A percentile compares a stretch with the other conserved stretches of the same genome.
These are phyloP conservation scores for Brachypodium distachyon DNA, from an alignment of 202 grass and related monocot species.

Conservation along the genomic window DNA sequence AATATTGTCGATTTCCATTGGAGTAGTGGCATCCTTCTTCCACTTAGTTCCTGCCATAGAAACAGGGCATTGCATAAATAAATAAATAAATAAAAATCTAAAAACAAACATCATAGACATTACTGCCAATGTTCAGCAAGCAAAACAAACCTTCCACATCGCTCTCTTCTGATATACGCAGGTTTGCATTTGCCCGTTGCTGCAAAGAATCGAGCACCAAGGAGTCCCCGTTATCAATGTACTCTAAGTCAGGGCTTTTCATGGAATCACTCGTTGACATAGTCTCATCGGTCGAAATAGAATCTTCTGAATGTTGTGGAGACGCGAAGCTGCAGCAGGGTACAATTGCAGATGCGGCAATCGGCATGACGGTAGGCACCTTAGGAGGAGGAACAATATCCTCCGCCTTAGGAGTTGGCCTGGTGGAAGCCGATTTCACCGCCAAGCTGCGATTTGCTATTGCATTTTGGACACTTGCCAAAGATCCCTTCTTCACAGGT, in stretches of 20 bases:
- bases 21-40: constrained; percentile 37
- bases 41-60: constrained; percentile 36
- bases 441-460: constrained; percentile 5
- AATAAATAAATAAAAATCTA: neutral
- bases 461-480: constrained; percentile 17
- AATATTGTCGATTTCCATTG: constrained; percentile 61
- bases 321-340: constrained; percentile 48
- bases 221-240: constrained; percentile 79
- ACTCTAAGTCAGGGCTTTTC: constrained; percentile 94
- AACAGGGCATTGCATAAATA: neutral
- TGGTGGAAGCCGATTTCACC: constrained; percentile 24
- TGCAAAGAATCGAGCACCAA: constrained; percentile 61
- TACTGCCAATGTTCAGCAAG: neutral
- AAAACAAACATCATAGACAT: neutral
- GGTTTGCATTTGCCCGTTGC: constrained; percentile 59
- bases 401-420: constrained; percentile 17
- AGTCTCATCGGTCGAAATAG: constrained; percentile 64
- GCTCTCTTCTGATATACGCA: constrained; percentile 64
- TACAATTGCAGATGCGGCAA: constrained; percentile 15
- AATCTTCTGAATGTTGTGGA: constrained; percentile 57
- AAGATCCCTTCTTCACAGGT: constrained; percentile 40
- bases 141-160: constrained; percentile 45
- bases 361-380: constrained; percentile 7
- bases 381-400: constrained; percentile 14
- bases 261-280: constrained; percentile 92